Evolutionary conservation across 2,329 filamentous ascomycete genomes (phyloP).

Genomic region (Zasmidium citrigriseum): DNA sequence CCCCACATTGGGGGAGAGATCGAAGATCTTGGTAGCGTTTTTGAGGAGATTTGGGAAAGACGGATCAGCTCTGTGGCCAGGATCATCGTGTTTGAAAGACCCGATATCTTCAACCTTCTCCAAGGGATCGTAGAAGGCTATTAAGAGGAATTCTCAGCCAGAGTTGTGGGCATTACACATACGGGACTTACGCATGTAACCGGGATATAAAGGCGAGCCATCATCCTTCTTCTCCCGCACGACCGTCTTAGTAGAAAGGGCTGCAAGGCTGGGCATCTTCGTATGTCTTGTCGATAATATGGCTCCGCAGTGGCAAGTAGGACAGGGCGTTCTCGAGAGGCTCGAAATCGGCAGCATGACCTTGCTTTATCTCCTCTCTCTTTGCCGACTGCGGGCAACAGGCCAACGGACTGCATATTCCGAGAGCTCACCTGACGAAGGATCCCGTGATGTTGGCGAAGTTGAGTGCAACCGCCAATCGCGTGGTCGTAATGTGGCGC

Average conservation of each 20-base stretch:
- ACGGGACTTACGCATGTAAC: slow-evolving; percentile 9
- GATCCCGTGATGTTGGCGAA: no score
- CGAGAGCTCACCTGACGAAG: not conserved
- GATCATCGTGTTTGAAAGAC: slow-evolving; percentile 28
- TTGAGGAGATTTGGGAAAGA: slow-evolving; percentile 26
- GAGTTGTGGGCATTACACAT: not conserved
- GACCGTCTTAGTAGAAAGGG: not conserved
- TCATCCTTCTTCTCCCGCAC: not conserved
- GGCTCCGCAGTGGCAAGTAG: no score
- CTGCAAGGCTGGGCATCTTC: not conserved
- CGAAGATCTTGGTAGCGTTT: slow-evolving; percentile 22
- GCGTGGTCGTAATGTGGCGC: not conserved
- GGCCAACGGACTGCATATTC: not conserved
- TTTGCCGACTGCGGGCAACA: no score
- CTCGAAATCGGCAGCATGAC: not conserved
- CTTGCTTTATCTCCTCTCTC: not conserved
- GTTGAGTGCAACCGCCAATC: not conserved
- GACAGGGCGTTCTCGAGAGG: no score
- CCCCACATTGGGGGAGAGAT: slow-evolving; percentile 30
- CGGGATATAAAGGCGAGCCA: slow-evolving; percentile 10
- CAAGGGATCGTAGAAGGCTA: slow-evolving; percentile 17
- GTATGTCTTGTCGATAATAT: not conserved
- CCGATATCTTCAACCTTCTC: slow-evolving; percentile 18
- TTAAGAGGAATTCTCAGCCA: not conserved
- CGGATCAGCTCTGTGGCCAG: slow-evolving; percentile 28